Evolutionary conservation across 257 asterid species (phyloP), one percentile per base, ranked within the genome.

Genomic region (Penstemon davidsonii): DNA sequence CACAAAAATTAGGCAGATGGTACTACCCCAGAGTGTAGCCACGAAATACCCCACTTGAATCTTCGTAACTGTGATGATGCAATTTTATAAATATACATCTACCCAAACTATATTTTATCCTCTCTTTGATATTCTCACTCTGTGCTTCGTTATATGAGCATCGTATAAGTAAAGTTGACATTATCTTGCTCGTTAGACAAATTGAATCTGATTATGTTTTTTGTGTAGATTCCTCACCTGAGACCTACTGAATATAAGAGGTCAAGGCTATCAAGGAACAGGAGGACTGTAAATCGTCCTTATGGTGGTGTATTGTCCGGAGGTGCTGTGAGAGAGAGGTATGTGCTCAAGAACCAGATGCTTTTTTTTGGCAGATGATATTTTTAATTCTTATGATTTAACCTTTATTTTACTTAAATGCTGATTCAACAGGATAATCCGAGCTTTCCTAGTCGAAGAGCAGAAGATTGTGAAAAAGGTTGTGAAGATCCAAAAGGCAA

Each of bases 171-270:
- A 25, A 25, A 25, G 2, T 25, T 25, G 33, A 25, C 33, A 25
- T 25, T 25, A 25, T 25, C 33, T 25, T 25, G 33, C 33, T 25
- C 33, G 33, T 25, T 25, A 25, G 33, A 25, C 33, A 25, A 25
- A 25, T 25, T 25, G 33, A 25, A 25, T 25, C 33, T 25, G 33
- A 25, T 25, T 25, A 46, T 10, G 3, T 3, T 5, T 2, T 5
- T 63, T 7, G 4, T 56, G 62, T 75, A 85, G 95, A 81, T 87
- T 85, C 91, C 95, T 69, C 91, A 87, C 63, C 64, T 87, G 80
- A 78, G 95, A 72, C 95, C 95, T 47, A 73, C 91, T 76, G 91
- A 87, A 63, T 87, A 85, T 85, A 87, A 85, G 85, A 87, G 91
- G 65, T 87, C 95, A 25, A 80, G 91, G 61, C 67, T 87, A 69